Conservation (phyloP, 805 yeast genomes). For the Wickerhamia fluorescens region DNA sequence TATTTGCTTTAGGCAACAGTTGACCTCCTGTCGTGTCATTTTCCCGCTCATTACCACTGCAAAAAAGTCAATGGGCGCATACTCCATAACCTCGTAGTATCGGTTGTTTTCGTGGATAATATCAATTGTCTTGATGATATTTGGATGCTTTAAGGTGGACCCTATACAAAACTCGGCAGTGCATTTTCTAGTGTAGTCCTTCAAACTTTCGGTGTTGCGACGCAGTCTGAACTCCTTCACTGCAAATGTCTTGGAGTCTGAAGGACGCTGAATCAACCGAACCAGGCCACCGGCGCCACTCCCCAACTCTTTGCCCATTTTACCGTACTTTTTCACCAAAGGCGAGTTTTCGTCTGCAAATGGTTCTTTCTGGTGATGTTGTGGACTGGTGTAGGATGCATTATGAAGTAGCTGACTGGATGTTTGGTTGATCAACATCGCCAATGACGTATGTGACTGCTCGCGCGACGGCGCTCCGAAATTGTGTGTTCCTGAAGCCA, state of each 20-base stretch:
- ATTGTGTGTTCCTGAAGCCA: background rate
- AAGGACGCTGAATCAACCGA: conserved; percentile 58
- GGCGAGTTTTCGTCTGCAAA: conserved; percentile 27
- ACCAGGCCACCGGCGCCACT: conserved; percentile 89
- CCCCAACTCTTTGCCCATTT: conserved; percentile 67
- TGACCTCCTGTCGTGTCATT: conserved; percentile 75
- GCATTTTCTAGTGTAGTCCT: conserved; percentile 79
- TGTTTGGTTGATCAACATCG: conserved; percentile 30
- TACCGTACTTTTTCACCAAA: conserved; percentile 54
- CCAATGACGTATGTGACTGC: conserved; percentile 30
- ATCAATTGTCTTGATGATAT: conserved; percentile 72
- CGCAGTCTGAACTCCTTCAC: conserved; percentile 77
- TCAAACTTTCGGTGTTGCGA: conserved; percentile 59
- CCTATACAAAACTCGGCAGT: conserved; percentile 89
- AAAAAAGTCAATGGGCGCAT: conserved; percentile 78
- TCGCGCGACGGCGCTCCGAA: conserved; percentile 15
- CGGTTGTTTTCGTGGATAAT: conserved; percentile 63
- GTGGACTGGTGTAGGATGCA: conserved; percentile 30
- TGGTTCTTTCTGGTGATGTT: conserved; percentile 27
- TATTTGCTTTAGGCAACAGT: conserved; percentile 74
- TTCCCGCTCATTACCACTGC: conserved; percentile 83
- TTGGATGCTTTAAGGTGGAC: conserved; percentile 73
- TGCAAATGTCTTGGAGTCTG: conserved; percentile 69
- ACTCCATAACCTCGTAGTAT: conserved; percentile 90
- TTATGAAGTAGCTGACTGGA: conserved; percentile 30